A percentile compares a stretch with the other conserved stretches of the same genome.
phyloP scores from a whole-genome alignment of 1,139 yeast species.

The Blastobotrys petasosporus region DNA sequence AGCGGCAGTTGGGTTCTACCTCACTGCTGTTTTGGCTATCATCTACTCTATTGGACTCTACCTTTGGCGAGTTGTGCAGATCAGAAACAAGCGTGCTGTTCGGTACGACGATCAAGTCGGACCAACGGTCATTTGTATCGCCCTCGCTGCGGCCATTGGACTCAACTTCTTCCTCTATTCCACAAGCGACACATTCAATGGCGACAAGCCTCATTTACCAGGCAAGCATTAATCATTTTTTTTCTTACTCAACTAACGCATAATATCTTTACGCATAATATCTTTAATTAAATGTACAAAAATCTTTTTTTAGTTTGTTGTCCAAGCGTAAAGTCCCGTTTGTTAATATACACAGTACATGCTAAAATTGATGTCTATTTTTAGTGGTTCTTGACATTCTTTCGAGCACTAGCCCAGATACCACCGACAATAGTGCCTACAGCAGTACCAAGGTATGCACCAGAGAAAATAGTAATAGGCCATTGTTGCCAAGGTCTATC shows the following conservation, averaged over 20 bases:
- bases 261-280: neutral
- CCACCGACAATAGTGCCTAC: conserved; percentile 43
- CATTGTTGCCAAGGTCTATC: conserved; percentile 96
- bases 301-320: neutral
- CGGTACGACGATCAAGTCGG: conserved; percentile 86
- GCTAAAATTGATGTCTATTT: neutral
- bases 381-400: neutral
- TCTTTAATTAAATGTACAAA: neutral
- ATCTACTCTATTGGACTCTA: conserved; percentile 69
- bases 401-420: conserved; percentile 1
- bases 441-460: conserved; percentile 67
- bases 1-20: conserved; percentile 85
- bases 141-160: conserved; percentile 66
- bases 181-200: conserved; percentile 9
- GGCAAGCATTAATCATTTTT: too few species aligned
- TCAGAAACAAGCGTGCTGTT: conserved; percentile 75
- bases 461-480: conserved; percentile 89
- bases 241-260: neutral
- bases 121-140: conserved; percentile 74
- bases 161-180: conserved; percentile 48
- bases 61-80: conserved; percentile 75
- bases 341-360: neutral
- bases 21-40: conserved; percentile 70
- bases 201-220: conserved; percentile 4
- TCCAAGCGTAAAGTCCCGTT: neutral